These are phyloP conservation scores for Wallacemonas sp. DNA, from an alignment of 208 protist genomes.

Conservation along the genomic window DNA sequence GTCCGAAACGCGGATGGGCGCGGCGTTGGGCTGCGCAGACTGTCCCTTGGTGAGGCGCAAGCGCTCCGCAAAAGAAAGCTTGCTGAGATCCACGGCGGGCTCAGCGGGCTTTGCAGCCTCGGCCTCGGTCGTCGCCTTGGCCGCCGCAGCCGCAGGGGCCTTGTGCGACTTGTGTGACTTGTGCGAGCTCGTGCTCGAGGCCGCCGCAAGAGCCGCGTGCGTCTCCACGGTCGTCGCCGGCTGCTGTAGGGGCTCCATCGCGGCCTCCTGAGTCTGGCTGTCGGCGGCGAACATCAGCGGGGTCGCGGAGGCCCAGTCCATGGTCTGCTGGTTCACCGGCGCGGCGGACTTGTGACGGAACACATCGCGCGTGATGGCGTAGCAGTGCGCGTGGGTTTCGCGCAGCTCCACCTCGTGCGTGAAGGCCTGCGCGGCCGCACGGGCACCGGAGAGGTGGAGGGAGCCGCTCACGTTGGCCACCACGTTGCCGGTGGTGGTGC, in stretches of 20 bases:
- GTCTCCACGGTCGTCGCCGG: conserved; percentile 21
- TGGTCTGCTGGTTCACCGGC: conserved; percentile 16
- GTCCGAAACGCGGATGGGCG: conserved; percentile 10
- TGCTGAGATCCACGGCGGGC: conserved; percentile 16
- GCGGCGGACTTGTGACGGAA: conserved; percentile 25
- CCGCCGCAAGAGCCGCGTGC: conserved; percentile 3
- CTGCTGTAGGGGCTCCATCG: conserved; percentile 32
- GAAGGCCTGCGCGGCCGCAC: conserved; percentile 35
- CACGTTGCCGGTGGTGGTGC: conserved; percentile 35
- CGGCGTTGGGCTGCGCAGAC: background rate
- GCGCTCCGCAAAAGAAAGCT: conserved; percentile 23
- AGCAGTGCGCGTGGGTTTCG: conserved; percentile 46
- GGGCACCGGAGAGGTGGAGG: conserved; percentile 8
- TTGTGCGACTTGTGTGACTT: background rate
- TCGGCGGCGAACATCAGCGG: conserved; percentile 46
- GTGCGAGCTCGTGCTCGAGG: background rate
- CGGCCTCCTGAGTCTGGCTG: conserved; percentile 13
- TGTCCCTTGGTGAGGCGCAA: conserved; percentile 17
- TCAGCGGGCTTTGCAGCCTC: background rate
- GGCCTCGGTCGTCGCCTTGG: background rate
- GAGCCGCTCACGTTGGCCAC: conserved; percentile 42
- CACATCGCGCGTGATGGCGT: conserved; percentile 58
- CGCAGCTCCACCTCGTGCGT: conserved; percentile 65
- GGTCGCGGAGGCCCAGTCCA: conserved; percentile 54
- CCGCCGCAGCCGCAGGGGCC: conserved; percentile 3